A percentile compares a stretch with the other conserved stretches of the same genome.
Conservation (phyloP, 108 stramenopile genomes). For the Skeletonema tropicum region DNA sequence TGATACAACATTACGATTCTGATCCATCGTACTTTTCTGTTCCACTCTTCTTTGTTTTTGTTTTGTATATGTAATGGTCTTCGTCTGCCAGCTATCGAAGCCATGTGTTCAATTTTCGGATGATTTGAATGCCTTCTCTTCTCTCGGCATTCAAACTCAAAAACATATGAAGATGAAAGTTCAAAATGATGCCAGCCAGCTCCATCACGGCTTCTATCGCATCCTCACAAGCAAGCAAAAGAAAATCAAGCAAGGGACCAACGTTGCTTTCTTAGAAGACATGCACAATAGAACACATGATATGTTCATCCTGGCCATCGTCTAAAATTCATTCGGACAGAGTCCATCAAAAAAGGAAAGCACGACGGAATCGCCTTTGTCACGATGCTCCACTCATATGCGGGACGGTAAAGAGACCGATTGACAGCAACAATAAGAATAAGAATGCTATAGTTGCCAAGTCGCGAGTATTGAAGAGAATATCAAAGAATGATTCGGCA, state of each 20-base stretch:
- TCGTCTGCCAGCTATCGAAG: too few relatives aligned
- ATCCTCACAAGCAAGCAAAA: too few relatives aligned
- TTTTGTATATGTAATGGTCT: too few relatives aligned
- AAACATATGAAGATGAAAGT: too few relatives aligned
- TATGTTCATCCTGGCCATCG: constrained; percentile 12
- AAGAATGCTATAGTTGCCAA: constrained; percentile 33
- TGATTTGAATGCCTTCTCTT: too few relatives aligned
- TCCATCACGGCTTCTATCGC: too few relatives aligned
- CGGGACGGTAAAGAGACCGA: constrained; percentile 33
- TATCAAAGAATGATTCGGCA: constrained; percentile 45
- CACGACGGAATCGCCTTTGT: constrained; percentile 1
- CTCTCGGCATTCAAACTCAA: too few relatives aligned
- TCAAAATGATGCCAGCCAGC: too few relatives aligned
- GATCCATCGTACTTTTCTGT: neutral
- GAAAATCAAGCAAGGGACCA: too few relatives aligned
- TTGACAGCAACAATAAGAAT: constrained; percentile 10
- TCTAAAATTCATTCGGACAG: neutral
- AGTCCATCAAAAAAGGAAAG: constrained; percentile 6
- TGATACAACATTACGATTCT: neutral
- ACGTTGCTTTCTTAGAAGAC: too few relatives aligned
- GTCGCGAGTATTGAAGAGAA: constrained; percentile 42
- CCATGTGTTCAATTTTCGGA: too few relatives aligned
- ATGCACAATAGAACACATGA: neutral
- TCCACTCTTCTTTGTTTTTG: neutral
- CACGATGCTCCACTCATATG: constrained; percentile 15